Evolutionary conservation across 768 basidiomycete genomes (phyloP), one percentile per base, ranked within the genome.

Genomic region (Exidia glandulosa): DNA sequence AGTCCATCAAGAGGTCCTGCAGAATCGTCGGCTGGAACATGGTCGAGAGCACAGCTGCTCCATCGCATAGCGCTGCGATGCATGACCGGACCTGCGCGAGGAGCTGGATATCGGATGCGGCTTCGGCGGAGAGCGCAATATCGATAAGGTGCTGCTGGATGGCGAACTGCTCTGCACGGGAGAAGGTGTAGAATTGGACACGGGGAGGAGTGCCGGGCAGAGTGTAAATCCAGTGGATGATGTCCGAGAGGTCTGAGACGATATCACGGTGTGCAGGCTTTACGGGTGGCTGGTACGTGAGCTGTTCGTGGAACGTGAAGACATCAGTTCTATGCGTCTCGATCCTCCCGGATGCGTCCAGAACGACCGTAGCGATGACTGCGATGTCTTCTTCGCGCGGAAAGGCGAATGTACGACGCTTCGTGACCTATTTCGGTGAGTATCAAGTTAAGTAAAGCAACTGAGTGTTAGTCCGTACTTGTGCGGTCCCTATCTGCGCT

Each of bases 161-260:
- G 10, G 73, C 68, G 19, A 64, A 59, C 32, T 73, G 73, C 64
- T 81, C 79, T 16, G 60, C 65, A 2, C 70, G 59, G 3, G 77
- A 77, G 72, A 78, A 81, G 9, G 79, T 74, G 62, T 80, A 80
- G 63, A 79, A 79, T 60, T 81, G 79, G 0, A 75, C 73, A 1
- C 73, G 69, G 25, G 67, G 66, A 25, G 63, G 56, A 37, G 65
- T n/a, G n/a, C n/a, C 63, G 64, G 7, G 70, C 57, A 23, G 33
- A n/a, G 12, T 56, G 52, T 7, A 63, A 48, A n/a, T 61, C n/a
- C 7, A 72, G 67, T 30, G 68, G 56, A 81, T 73, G 33, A 76
- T 61, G 19, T 62, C 58, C 19, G 75, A 72, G 6, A 81, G 66
- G 7, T 69, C 65, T 0, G 72, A 57, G n/a, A 79, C 68, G 31